These are phyloP conservation scores for Ogataea corticis DNA, from an alignment of 805 yeast species.

Conservation along the genomic window DNA sequence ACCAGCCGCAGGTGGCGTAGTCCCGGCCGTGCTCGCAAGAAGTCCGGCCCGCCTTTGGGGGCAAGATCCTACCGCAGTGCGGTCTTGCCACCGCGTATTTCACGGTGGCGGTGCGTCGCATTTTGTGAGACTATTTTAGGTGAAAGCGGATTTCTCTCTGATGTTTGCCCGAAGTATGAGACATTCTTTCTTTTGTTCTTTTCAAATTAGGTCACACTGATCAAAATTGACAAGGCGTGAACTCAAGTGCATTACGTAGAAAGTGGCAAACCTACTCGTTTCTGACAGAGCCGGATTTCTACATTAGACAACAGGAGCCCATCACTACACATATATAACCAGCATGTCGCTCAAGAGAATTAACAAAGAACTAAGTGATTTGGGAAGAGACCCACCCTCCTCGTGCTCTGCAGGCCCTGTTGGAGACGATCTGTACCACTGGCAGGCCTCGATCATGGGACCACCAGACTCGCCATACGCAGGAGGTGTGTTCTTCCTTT, in stretches of 20 bases:
- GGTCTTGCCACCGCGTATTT: no score
- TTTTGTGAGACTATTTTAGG: conserved; percentile 3
- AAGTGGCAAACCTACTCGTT: neutral
- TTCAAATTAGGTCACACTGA: neutral
- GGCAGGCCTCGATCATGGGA: conserved; percentile 99
- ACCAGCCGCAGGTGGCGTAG: neutral
- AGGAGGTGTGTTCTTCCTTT: conserved; percentile 88
- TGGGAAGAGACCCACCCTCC: conserved; percentile 98
- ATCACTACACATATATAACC: conserved; percentile 1
- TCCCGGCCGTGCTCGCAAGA: neutral
- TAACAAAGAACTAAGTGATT: conserved; percentile 90
- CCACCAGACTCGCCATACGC: conserved; percentile 90
- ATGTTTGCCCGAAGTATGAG: conserved; percentile 3
- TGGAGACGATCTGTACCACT: conserved; percentile 95
- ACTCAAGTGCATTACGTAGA: neutral
- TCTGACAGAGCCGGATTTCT: conserved; percentile 2
- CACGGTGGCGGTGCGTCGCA: conserved; percentile 4
- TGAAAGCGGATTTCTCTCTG: conserved; percentile 6
- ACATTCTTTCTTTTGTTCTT: conserved; percentile 5
- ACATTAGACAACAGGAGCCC: neutral
- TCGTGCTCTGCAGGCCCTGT: conserved; percentile 99
- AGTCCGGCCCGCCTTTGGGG: no score
- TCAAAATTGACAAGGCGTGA: conserved; percentile 1
- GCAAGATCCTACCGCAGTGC: no score
- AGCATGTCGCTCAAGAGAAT: conserved; percentile 91